These are phyloP conservation scores for Saccharomycopsis guyanensis DNA, from an alignment of 805 yeast genomes.

Conservation along the genomic window DNA sequence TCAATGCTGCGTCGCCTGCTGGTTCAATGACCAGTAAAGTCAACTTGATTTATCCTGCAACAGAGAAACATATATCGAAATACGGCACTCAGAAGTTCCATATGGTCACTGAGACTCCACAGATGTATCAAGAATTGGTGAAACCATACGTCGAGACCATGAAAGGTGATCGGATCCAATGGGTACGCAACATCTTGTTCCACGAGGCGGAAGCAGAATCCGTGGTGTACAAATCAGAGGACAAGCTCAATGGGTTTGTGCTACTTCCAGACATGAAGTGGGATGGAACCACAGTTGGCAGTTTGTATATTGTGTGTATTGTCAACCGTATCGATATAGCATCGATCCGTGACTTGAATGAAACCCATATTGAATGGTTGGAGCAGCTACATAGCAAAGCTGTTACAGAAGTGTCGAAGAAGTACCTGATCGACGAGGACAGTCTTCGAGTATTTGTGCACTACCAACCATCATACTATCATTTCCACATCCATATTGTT, in stretches of 20 bases:
- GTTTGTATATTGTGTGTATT: constrained; percentile 72
- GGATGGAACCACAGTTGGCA: constrained; percentile 67
- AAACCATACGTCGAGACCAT: constrained; percentile 70
- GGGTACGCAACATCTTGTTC: constrained; percentile 83
- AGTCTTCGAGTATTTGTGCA: constrained; percentile 75
- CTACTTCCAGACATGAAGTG: constrained; percentile 94
- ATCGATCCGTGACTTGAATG: constrained; percentile 67
- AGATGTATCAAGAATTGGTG: constrained; percentile 52
- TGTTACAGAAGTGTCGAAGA: constrained; percentile 35
- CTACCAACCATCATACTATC: constrained; percentile 94
- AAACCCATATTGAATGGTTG: constrained; percentile 52
- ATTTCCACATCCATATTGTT: constrained; percentile 88
- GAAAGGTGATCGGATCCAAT: constrained; percentile 70
- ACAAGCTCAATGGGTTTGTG: constrained; percentile 54
- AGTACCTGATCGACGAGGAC: constrained; percentile 35
- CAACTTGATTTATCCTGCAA: constrained; percentile 83
- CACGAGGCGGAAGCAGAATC: constrained; percentile 81
- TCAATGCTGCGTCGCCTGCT: constrained; percentile 35
- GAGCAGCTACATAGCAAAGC: constrained; percentile 39
- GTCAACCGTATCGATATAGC: constrained; percentile 62
- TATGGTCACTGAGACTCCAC: constrained; percentile 74
- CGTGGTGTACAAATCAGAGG: constrained; percentile 49
- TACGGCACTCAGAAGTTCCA: constrained; percentile 54
- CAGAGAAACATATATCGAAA: constrained; percentile 74
- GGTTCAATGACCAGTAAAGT: constrained; percentile 56